Evolutionary conservation across 1,284 basidiomycete genomes (phyloP), one percentile per base, ranked within the genome.

Genomic region (Trametes sp.): DNA sequence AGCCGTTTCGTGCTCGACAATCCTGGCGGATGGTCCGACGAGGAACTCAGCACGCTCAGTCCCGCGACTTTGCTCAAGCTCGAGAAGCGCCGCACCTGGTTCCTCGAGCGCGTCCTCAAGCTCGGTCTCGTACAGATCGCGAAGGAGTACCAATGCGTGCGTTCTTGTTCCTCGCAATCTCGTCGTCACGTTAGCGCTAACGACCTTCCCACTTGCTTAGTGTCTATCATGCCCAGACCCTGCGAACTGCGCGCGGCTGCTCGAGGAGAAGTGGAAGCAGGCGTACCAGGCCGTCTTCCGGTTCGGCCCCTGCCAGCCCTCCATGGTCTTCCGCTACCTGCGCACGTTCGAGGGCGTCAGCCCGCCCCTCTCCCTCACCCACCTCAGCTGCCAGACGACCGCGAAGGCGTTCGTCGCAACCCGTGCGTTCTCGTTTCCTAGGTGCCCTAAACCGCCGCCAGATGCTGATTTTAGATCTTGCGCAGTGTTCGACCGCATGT

Each of bases 231-330:
- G 96, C 73, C 93, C 94, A 3, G 95, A 98, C 68, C 80, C 93
- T 1, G 60, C 83, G 0, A 82, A 76, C 21, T 98, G 96, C 73
- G 95, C 95, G 21, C 84, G 87, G n/a, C 78, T 92, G n/a, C 83
- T 98, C 9, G 94, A 97, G 71, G 96, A 97, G 65, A 96, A 96
- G 74, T 98, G 95, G 94, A 81, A 88, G 45, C 90, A 92, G 70
- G 95, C 94, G 0, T 96, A 96, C 72, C 85, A 88, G 55, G 87
- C 93, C 16, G 90, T 95, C 19, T 94, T 95, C 73, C 86, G 95
- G 48, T 97, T 95, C 75, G 95, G 89, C 26, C 91, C 90, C 13
- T 94, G 89, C 64, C 94, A 95, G 77, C 94, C 93, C 0, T 93
- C 90, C 21, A 93, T 96, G 87, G 92, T 96, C 23, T 96, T 93